Base-by-base conservation (phyloP, 148 eudicot species). In the Cornus kousa region DNA sequence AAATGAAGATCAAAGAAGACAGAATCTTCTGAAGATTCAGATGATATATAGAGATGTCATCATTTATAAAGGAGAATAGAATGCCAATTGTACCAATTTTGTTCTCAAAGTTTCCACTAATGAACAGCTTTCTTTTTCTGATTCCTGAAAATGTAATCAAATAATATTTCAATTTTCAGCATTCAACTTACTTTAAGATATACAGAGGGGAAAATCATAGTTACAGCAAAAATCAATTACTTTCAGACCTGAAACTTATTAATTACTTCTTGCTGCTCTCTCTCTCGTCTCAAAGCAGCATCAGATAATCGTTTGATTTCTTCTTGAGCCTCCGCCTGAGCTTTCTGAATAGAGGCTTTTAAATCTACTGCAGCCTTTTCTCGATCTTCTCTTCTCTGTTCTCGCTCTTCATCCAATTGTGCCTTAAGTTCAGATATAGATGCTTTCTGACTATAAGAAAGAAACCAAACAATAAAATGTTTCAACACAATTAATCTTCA, bases 311-410 rank as follows among this genome's bases (percentile, higher is more conserved):
- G 88, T 77, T 90, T 90, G 60, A 93, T 16, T 86, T 95, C 98
- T 74, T 95, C 97, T 76, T 89, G 90, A 68, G 94, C 91, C 88
- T 95, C 97, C 66, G 87, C 85, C 79, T 88, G 96, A 80, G 88
- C 91, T 87, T 86, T 90, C 82, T 89, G 97, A 72, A 91, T 76
- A 37, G 97, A 85, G 74, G 83, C 78, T 87, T 86, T 95, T 65
- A 91, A 78, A 80, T 93, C 91, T 68, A 71, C 77, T 28, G 85
- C 87, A 80, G 97, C 93, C 85, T 95, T 91, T 80, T 93, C 97
- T 39, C 97, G 87, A 76, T 95, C 98, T 74, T 91, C 90, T 87
- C 88, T 93, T 85, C 97, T 95, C 80, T 90, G 93, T 66, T 93
- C 92, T 81, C 97, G 91, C 87, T 95, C 98, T 84, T 95, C 98